Conservation (phyloP, 305 asterid genomes). For the Fraxinus dipetala region DNA sequence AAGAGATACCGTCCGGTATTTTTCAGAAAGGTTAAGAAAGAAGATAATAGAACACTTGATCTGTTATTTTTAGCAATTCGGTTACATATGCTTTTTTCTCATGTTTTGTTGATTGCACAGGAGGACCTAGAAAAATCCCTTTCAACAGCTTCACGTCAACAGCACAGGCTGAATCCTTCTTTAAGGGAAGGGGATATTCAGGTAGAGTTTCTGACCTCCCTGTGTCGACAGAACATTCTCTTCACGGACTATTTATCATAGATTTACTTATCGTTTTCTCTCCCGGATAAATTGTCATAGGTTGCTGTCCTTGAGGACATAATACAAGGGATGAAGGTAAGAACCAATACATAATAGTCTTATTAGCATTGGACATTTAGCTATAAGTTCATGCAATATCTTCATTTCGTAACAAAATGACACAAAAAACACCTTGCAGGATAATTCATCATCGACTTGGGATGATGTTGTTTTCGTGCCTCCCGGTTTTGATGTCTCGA, state of each 20-base stretch:
- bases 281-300: conserved; percentile 29
- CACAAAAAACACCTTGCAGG: conserved; percentile 45
- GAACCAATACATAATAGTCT: neutral
- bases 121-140: conserved; percentile 83
- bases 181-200: conserved; percentile 66
- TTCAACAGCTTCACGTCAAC: conserved; percentile 62
- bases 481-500: conserved; percentile 79
- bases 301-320: conserved; percentile 86
- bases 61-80: neutral
- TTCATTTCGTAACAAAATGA: too few relatives aligned
- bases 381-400: neutral
- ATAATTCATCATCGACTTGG: conserved; percentile 53
- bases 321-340: conserved; percentile 81
- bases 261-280: neutral
- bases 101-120: conserved; percentile 32
- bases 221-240: neutral
- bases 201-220: conserved; percentile 32
- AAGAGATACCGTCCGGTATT: conserved; percentile 86
- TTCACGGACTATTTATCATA: neutral
- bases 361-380: neutral
- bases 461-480: conserved; percentile 87
- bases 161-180: conserved; percentile 57
- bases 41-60: neutral
- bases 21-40: conserved; percentile 70
- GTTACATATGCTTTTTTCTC: neutral